Evolutionary conservation across 2,329 filamentous ascomycete genomes (phyloP).

Genomic region (Fusarium proliferatum): DNA sequence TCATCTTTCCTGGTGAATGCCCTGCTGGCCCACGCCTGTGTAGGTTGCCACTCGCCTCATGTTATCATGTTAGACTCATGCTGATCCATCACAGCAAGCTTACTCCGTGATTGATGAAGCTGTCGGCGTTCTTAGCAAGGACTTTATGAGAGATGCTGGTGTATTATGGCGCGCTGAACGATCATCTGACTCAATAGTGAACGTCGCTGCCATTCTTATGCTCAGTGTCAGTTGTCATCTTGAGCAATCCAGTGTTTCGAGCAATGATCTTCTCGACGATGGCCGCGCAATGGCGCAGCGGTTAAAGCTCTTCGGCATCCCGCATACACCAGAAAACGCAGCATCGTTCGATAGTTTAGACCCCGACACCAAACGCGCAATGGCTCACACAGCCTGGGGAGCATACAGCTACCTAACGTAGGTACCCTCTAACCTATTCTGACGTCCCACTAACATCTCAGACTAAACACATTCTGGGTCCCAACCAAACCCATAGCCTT

Average conservation of each 20-base stretch:
- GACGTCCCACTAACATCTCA: background rate
- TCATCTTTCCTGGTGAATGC: constrained; percentile 49
- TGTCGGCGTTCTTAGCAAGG: constrained; percentile 4
- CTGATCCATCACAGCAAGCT: constrained; percentile 13
- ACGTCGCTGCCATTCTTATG: constrained; percentile 30
- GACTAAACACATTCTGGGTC: constrained; percentile 23
- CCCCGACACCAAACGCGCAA: constrained; percentile 12
- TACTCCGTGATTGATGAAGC: constrained; percentile 17
- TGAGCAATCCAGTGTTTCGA: background rate
- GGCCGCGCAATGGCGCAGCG: constrained; percentile 19
- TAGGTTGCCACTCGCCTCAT: constrained; percentile 31
- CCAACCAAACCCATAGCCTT: constrained; percentile 11
- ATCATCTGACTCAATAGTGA: constrained; percentile 21
- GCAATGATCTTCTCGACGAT: constrained; percentile 14
- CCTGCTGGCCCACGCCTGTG: constrained; percentile 49
- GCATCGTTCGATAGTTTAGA: constrained; percentile 6
- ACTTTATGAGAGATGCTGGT: constrained; percentile 20
- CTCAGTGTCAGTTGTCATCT: constrained; percentile 20
- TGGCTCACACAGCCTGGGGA: constrained; percentile 16
- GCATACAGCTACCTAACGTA: constrained; percentile 30
- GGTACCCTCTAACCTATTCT: background rate
- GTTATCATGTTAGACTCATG: background rate
- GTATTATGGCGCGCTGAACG: constrained; percentile 30
- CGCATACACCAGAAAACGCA: constrained; percentile 18
- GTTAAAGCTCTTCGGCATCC: constrained; percentile 15